Evolutionary conservation across 805 yeast species (phyloP).

Genomic region (Hanseniaspora meyeri): DNA sequence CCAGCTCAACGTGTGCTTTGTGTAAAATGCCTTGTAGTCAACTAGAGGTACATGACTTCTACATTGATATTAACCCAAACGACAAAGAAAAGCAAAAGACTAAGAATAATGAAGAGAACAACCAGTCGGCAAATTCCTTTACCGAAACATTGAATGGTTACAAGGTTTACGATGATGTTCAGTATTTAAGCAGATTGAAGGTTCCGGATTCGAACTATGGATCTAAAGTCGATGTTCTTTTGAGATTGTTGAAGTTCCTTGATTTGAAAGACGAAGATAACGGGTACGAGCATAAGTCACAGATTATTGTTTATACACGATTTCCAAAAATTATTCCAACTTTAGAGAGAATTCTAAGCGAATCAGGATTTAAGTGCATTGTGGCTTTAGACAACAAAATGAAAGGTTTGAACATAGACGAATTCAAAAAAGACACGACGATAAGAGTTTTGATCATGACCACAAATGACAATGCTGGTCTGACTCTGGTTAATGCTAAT

Average conservation of each 20-base stretch:
- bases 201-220: conserved; percentile 47
- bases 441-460: conserved; percentile 79
- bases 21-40: conserved; percentile 43
- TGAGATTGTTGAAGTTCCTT: conserved; percentile 58
- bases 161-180: background rate
- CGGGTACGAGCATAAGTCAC: conserved; percentile 32
- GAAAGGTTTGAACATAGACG: conserved; percentile 27
- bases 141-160: background rate
- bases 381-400: conserved; percentile 15
- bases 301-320: conserved; percentile 80
- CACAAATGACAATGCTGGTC: conserved; percentile 81
- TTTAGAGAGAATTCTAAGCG: conserved; percentile 50
- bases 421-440: conserved; percentile 45
- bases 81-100: background rate
- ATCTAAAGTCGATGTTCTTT: conserved; percentile 73
- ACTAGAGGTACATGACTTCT: conserved; percentile 55
- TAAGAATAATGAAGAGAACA: background rate
- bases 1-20: conserved; percentile 58
- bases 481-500: conserved; percentile 81
- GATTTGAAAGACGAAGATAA: conserved; percentile 36
- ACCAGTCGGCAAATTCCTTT: background rate
- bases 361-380: conserved; percentile 21
- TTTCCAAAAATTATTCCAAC: conserved; percentile 49
- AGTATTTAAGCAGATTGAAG: conserved; percentile 16
- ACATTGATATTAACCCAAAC: conserved; percentile 29